These are phyloP conservation scores for Acer negundo DNA, from an alignment of 345 rosid species.

Conservation along the genomic window DNA sequence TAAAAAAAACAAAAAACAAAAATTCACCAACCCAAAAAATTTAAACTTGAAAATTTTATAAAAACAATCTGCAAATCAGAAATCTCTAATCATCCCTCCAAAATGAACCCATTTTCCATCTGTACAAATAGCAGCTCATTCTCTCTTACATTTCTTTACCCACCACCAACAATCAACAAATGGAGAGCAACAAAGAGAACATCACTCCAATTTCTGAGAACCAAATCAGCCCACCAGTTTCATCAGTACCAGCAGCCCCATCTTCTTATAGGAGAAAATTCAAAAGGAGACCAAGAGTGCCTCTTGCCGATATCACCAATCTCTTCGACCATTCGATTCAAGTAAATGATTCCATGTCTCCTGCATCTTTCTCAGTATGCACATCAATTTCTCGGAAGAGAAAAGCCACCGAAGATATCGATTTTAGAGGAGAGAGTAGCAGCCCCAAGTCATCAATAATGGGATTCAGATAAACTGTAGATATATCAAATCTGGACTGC, in stretches of 20 bases:
- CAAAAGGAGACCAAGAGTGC: constrained; percentile 22
- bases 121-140: background rate
- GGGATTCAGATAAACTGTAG: constrained; percentile 23
- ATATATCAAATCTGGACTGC: background rate
- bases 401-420: constrained; percentile 13
- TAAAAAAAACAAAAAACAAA: background rate
- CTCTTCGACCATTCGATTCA: constrained; percentile 10
- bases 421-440: background rate
- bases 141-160: background rate
- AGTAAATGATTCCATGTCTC: background rate
- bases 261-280: constrained; percentile 17
- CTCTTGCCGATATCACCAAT: constrained; percentile 29
- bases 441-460: constrained; percentile 19
- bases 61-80: background rate
- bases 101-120: constrained; percentile 9
- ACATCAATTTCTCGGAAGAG: constrained; percentile 25
- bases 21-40: too few relatives aligned
- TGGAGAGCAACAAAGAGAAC: constrained; percentile 19
- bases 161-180: background rate
- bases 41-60: background rate
- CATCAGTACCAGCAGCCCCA: background rate
- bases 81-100: constrained; percentile 17
- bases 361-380: constrained; percentile 2
- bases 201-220: constrained; percentile 19
- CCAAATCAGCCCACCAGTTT: constrained; percentile 15